Conservation (phyloP, 75 land plant genomes). For the Cryptomeria japonica region DNA sequence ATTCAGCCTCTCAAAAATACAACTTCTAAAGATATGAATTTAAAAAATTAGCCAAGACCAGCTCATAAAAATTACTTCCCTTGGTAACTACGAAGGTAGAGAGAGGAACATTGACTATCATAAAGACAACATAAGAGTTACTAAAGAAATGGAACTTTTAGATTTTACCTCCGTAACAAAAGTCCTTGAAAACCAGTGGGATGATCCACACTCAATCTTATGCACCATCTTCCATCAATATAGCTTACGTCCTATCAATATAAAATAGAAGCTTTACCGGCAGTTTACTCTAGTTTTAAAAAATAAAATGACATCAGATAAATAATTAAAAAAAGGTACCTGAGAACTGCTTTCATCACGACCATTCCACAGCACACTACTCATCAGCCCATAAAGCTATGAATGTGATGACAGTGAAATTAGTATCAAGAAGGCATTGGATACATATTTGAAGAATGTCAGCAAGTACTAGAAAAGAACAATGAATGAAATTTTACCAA, state of each 20-base stretch:
- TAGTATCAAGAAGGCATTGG: not conserved
- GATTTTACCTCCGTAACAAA: conserved; percentile 42
- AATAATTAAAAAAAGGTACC: conserved; percentile 29
- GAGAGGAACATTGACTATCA: not conserved
- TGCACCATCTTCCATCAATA: conserved; percentile 67
- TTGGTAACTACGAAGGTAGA: not conserved
- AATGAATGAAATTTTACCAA: not conserved
- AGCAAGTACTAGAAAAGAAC: not conserved
- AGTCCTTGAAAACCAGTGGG: conserved; percentile 38
- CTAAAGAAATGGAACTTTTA: not conserved
- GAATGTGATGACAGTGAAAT: conserved; percentile 1
- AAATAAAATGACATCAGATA: not conserved
- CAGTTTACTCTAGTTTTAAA: conserved; percentile 1
- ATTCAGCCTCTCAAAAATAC: not conserved
- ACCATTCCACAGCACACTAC: conserved; percentile 35
- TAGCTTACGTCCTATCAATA: conserved; percentile 47
- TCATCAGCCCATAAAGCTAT: conserved; percentile 58
- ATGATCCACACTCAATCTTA: conserved; percentile 31
- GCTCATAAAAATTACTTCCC: not conserved
- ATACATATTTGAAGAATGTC: not conserved
- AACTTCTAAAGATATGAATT: not conserved
- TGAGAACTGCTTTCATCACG: conserved; percentile 23
- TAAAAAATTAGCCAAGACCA: not conserved
- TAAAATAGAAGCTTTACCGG: not conserved
- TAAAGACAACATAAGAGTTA: not conserved